Conservation (phyloP, 1,284 basidiomycete species). For the Puccinia coronata region DNA sequence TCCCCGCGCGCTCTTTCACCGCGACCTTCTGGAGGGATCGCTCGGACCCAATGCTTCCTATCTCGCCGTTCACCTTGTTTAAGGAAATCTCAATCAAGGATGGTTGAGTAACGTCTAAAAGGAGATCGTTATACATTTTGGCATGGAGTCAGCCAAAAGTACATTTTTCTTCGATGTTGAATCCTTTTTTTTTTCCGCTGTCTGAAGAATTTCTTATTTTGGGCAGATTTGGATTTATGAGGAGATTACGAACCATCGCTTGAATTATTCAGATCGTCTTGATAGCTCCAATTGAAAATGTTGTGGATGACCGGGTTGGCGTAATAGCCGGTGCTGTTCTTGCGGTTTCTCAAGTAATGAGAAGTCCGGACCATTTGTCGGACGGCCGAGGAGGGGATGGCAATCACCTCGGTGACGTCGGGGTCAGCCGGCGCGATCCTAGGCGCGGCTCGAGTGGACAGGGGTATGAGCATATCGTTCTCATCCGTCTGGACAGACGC, state of each 20-base stretch:
- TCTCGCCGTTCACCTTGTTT: conserved; percentile 13
- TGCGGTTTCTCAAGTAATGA: conserved; percentile 20
- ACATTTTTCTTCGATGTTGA: background rate
- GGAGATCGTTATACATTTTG: background rate
- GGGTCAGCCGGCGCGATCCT: background rate
- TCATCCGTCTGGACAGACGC: background rate
- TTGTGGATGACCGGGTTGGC: background rate
- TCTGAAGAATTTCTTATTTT: too few species aligned
- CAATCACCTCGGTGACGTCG: conserved; percentile 4
- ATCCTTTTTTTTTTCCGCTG: background rate
- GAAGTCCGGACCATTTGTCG: conserved; percentile 27
- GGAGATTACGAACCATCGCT: conserved; percentile 10
- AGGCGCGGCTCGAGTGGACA: background rate
- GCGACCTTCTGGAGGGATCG: too few species aligned
- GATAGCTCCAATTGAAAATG: background rate
- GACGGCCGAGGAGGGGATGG: conserved; percentile 20
- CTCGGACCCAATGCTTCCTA: too few species aligned
- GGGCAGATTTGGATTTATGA: background rate
- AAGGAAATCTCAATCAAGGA: conserved; percentile 31
- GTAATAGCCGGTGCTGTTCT: conserved; percentile 18
- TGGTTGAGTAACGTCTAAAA: conserved; percentile 18
- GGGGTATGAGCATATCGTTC: conserved; percentile 6
- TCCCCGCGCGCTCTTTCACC: too few species aligned
- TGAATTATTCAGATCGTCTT: conserved; percentile 9
- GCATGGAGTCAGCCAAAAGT: background rate